Evolutionary conservation across 768 basidiomycete genomes (phyloP), one percentile per base, ranked within the genome.

Genomic region (Lactarius psammicola): DNA sequence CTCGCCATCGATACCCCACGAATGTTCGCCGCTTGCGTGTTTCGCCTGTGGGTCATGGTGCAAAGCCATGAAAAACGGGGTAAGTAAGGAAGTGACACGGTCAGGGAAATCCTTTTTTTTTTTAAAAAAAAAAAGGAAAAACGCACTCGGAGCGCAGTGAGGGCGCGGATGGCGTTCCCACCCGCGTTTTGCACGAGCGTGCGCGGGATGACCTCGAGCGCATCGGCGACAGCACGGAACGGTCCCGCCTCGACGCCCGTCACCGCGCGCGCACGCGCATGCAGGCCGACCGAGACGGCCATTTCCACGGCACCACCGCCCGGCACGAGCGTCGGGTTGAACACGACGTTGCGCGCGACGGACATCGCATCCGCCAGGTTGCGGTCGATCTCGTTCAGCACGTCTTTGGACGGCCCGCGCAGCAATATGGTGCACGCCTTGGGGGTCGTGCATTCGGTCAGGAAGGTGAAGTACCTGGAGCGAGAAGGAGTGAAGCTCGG

Each of bases 381-480:
- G 59, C 96, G 87, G 76, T 98, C 97, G 71, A 98, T 93, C 79
- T 98, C 97, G 76, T 98, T 97, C 57, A 99, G 82, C 71, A 98
- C 94, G 73, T 98, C 97, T 77, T 98, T 99, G 2, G 94, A 96
- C 0, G 97, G 97, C 1, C 97, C 95, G 49, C 96, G 94, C 17
- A 99, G 90, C 56, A 99, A 86, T 78, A 98, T 94, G 13, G 96
- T 98, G 83, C 97, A 98, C 0, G 96, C 97, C 79, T 97, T 96
- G 5, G 97, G 97, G 17, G 83, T 80, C 40, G 79, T 78, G 80
- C 97, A 99, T 74, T 94, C 87, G n/a, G 89, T 92, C 58, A 98
- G 83, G 87, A 98, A 98, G 34, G 95, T 89, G 76, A 98, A 99
- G 81, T 98, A 98, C 76, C 94, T 93, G 71, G 11, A 26, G n/a